Evolutionary conservation across 768 basidiomycete species (phyloP).

Genomic region (Phaffia tasmanica): DNA sequence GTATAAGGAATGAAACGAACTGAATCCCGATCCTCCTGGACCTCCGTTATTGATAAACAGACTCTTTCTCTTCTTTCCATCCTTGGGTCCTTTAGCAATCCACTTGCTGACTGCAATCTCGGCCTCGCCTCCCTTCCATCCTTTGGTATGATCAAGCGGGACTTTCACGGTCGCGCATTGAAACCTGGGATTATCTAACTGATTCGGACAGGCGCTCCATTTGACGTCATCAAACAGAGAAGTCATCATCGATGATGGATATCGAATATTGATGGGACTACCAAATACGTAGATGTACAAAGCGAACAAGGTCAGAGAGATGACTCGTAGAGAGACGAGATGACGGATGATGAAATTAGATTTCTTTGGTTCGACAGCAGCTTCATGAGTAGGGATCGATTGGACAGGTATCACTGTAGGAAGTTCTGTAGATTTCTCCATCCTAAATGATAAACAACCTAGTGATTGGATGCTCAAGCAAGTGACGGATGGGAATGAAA

Average conservation of each 20-base stretch:
- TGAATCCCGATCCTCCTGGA: constrained; percentile 16
- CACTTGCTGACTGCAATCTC: constrained; percentile 12
- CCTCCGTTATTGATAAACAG: constrained; percentile 16
- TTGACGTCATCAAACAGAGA: background rate
- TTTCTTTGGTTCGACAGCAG: no score
- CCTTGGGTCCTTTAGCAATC: background rate
- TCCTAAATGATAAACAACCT: no score
- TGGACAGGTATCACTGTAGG: no score
- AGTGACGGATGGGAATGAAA: no score
- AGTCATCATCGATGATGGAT: background rate
- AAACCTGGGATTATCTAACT: constrained; percentile 3
- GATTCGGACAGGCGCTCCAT: constrained; percentile 9
- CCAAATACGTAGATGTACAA: no score
- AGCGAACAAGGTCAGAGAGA: no score
- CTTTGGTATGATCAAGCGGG: constrained; percentile 22
- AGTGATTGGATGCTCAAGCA: no score
- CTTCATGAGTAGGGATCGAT: no score
- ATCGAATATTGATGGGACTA: no score
- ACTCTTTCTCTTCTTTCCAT: constrained; percentile 4
- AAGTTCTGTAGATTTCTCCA: no score
- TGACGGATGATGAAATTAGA: no score
- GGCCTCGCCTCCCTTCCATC: constrained; percentile 4
- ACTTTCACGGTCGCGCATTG: constrained; percentile 5
- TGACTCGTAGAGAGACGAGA: no score
- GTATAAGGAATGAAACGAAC: background rate